Base-by-base conservation (phyloP, 1,284 basidiomycete species). In the Tylopilus sp. region DNA sequence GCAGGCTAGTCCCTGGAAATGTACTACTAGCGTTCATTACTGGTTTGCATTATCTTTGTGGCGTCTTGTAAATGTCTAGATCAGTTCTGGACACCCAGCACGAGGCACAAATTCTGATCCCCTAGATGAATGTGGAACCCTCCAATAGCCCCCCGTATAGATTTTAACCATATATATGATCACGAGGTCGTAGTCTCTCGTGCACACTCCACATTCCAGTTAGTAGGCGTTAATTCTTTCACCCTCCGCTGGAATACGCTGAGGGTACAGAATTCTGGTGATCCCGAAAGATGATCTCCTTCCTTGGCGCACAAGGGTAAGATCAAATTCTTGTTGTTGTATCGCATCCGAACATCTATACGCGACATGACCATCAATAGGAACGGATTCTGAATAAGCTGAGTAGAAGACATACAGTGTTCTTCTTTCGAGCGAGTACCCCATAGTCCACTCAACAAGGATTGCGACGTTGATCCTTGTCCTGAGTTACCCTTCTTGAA, bases 201-300 rank as follows among this genome's bases (percentile, higher is more conserved):
- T n/a, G 52, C 43, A 63, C 88, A 90, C 63, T 89, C 88, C 9
- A 66, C 68, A 46, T 79, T 79, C 81, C 84, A 90, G 58, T 90
- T 77, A 5, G 61, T 61, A 7, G 86, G 86, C 5, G 83, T 85
- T 7, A 90, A 73, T 59, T 85, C 82, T 60, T 74, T 74, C 9
- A 88, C 80, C 15, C 84, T 77, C 43, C 77, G 76, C 48, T 74
- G 71, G 70, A 92, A 92, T 11, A 86, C 86, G 7, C 76, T 72
- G 31, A 92, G 72, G 7, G 85, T 85, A 71, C 90, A 92, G 61
- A 92, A 83, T 64, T 92, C 90, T 0, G 89, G 89, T 10, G 76
- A 76, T 2, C 88, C 89, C 4, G 81, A 73, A 10, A 88, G 74
- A 61, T 93, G 90, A 54, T 88, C 80, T 5, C 85, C 86, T 48